Conservation (phyloP, 345 rosid species). For the Eucalyptus sp. region DNA sequence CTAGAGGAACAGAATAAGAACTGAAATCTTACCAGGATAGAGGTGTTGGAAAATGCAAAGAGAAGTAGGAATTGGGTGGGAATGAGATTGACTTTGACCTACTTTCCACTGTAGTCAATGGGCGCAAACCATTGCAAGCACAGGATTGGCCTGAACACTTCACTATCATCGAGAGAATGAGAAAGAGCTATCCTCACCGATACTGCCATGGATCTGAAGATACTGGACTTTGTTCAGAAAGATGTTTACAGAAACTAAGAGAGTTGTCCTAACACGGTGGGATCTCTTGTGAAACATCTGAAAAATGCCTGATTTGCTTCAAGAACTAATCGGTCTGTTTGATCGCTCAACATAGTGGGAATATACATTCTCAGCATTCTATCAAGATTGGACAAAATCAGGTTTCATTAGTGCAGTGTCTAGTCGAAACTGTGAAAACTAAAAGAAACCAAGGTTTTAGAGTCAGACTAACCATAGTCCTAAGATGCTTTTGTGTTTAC, state of each 20-base stretch:
- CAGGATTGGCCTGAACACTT: not conserved
- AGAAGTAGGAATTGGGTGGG: not conserved
- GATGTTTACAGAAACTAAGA: not conserved
- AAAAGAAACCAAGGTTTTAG: not conserved
- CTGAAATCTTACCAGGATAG: not conserved
- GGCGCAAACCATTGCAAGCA: not conserved
- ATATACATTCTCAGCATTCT: not conserved
- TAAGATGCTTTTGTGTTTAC: not conserved
- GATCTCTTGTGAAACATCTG: not conserved
- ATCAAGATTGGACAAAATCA: not conserved
- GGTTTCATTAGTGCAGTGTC: not conserved
- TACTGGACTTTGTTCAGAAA: not conserved
- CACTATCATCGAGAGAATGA: not conserved
- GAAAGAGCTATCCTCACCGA: not conserved
- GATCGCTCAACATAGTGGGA: not conserved
- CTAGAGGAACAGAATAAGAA: too few species aligned
- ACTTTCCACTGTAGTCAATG: not conserved
- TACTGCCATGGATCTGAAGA: not conserved
- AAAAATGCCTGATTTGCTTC: not conserved
- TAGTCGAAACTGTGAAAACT: not conserved
- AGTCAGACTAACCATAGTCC: not conserved
- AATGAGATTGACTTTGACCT: not conserved
- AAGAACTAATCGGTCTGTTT: not conserved
- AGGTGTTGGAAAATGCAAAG: not conserved
- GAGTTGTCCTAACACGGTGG: not conserved